phyloP scores from a whole-genome alignment of 2,329 filamentous ascomycete genomes.

The Penicillium sp. region DNA sequence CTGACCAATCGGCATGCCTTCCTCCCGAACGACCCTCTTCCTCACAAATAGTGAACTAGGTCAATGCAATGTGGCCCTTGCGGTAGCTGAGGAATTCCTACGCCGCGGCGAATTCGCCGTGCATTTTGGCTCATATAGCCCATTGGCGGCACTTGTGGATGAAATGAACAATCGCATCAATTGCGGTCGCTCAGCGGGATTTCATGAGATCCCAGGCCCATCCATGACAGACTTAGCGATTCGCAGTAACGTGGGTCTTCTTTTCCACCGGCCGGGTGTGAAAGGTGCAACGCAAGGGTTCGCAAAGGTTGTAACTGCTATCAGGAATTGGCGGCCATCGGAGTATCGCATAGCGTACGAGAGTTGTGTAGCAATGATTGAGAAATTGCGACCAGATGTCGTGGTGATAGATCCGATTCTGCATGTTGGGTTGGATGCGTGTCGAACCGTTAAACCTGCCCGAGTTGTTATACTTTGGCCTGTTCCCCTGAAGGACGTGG shows the following conservation, averaged over 20 bases:
- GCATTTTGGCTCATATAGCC: constrained; percentile 51
- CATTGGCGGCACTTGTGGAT: constrained; percentile 40
- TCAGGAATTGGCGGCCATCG: constrained; percentile 43
- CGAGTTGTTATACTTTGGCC: constrained; percentile 49
- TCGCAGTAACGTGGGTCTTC: constrained; percentile 31
- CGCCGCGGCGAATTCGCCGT: constrained; percentile 44
- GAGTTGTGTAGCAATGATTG: constrained; percentile 45
- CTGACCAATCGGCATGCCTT: constrained; percentile 18
- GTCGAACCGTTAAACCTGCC: constrained; percentile 36
- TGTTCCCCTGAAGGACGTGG: constrained; percentile 51
- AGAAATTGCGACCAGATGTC: constrained; percentile 44
- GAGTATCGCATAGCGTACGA: constrained; percentile 50
- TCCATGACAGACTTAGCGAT: constrained; percentile 41
- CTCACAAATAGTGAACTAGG: constrained; percentile 53
- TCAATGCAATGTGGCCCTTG: constrained; percentile 53
- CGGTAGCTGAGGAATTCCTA: constrained; percentile 48
- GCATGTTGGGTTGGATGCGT: constrained; percentile 50
- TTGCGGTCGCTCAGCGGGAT: constrained; percentile 22
- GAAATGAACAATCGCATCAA: constrained; percentile 28
- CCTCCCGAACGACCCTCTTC: constrained; percentile 41
- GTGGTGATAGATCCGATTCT: constrained; percentile 52
- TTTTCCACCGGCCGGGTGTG: constrained; percentile 40
- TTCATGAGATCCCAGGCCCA: constrained; percentile 41
- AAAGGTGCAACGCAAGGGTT: constrained; percentile 41
- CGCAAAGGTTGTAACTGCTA: constrained; percentile 32